Evolutionary conservation across 345 rosid genomes (phyloP), one percentile per base, ranked within the genome.

Genomic region (Zanthoxylum bungeanum): DNA sequence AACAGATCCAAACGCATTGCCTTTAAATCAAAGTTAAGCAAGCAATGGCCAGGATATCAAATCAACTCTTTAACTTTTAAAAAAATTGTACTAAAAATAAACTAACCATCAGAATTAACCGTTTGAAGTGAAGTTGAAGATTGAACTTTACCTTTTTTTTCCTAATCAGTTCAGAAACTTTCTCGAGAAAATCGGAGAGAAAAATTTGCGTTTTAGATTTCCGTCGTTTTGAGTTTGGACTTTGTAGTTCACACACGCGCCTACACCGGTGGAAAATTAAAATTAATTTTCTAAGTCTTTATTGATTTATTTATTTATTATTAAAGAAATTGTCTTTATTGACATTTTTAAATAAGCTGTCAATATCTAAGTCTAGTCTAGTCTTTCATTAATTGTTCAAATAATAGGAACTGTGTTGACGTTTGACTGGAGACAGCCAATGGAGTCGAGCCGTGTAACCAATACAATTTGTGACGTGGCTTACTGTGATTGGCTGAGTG

Each of bases 1-100:
- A n/a, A 55, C 66, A 74, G 75, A 74, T 75, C 73, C 73, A 61
- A 60, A 55, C 31, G 62, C 78, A 75, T 71, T 71, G 58, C 69
- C 25, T 31, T 22, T 7, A 51, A 70, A 68, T 66, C 57, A 27
- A 57, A 53, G 33, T 74, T 17, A 66, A 74, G 24, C 27, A 17
- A 70, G 51, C 55, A 69, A 30, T n/a, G 46, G 17, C 34, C 27
- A 40, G 17, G 1, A 19, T 6, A 33, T 19, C 5, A 60, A 34
- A 10, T 19, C 10, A 39, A 37, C 58, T 31, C 21, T n/a, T n/a
- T 22, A 44, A 66, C 16, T 16, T 24, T 2, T 5, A 3, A 33
- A 59, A 3, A 33, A 59, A 30, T 11, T 28, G 33, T 1, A 66
- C 37, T 24, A 17, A 31, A 47, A 19, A 42, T 33, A 73, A 36